phyloP scores from a whole-genome alignment of 2,329 filamentous ascomycete species.

The Talaromyces sp. region DNA sequence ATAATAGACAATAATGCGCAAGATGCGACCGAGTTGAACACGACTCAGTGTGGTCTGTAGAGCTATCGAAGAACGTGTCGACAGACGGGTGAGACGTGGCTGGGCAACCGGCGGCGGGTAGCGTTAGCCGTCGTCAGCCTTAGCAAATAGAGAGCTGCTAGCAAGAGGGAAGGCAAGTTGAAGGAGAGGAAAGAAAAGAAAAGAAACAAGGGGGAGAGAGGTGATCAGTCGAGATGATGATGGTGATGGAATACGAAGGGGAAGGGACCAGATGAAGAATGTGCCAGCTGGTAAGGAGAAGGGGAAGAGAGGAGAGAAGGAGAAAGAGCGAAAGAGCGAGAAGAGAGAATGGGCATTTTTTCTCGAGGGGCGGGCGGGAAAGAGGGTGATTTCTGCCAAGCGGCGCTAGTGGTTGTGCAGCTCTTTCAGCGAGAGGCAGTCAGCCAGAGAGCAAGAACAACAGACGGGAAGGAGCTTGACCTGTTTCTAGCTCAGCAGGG shows the following conservation, averaged over 20 bases:
- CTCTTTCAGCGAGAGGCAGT: conserved; percentile 3
- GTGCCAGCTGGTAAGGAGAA: not conserved
- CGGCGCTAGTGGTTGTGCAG: conserved; percentile 33
- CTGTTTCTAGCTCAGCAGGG: not conserved
- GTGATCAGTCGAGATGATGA: not conserved
- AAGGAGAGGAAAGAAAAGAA: conserved; percentile 4
- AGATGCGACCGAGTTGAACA: not conserved
- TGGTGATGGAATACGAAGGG: not conserved
- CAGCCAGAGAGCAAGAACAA: not conserved
- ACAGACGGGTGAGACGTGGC: not conserved
- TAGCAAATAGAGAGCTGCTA: not conserved
- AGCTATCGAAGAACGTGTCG: not conserved
- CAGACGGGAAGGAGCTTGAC: not conserved
- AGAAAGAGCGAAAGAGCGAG: conserved; percentile 13
- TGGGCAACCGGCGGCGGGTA: not conserved
- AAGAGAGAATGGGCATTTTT: conserved; percentile 19
- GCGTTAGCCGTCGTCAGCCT: conserved; percentile 10
- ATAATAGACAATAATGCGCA: not conserved
- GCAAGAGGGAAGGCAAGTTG: conserved; percentile 9
- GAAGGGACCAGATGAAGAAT: not conserved
- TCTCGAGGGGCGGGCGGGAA: conserved; percentile 28
- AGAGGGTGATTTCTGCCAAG: conserved; percentile 30
- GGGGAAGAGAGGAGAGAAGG: conserved; percentile 12
- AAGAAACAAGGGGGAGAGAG: not conserved
- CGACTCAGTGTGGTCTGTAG: not conserved